Base-by-base conservation (phyloP, 2,329 filamentous ascomycete species). In the Colletotrichum sp. region DNA sequence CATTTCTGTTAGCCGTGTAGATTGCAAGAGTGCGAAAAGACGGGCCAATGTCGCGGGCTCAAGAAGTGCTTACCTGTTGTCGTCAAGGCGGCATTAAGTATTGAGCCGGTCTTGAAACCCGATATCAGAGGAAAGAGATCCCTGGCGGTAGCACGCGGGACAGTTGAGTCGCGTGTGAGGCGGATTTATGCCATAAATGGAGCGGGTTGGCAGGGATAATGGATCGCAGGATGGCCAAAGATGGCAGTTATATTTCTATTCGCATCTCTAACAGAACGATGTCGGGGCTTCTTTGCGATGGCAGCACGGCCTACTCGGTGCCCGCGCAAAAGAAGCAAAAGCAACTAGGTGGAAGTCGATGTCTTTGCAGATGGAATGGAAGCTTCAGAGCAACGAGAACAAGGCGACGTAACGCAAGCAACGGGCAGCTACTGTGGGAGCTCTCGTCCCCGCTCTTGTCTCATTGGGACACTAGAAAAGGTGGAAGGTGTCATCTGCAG, bases 101-200 rank as follows among this genome's bases (percentile, higher is more conserved):
- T 57, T 62, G 58, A 57, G 54, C 51, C 54, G 51, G 70, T 69
- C 70, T 74, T 74, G 72, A 74, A 74, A 74, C 72, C 63, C 72
- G 72, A 72, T 74, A 69, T 58, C 51, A 73, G 69, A 74, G 70
- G 47, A 69, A 69, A 72, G 59, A 71, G 72, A 74, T 74, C 72
- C 68, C 72, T 67, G 69, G 43, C 68, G 29, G 43, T 24, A 38
- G 38, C 33, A 72, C 34, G 55, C 68, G 43, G 69, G 43, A 71
- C 21, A 13, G 58, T 69, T 34, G 70, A 72, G 66, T 72, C 70
- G 70, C 70, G 70, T 69, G 66, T 66, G 21, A 29, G 65, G 58
- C 57, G 21, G 68, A 58, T 74, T 74, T 74, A 74, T 74, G 72
- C 72, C 69, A 74, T 72, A 72, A 67, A 74, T 72, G 72, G 72